phyloP scores from a whole-genome alignment of 306 rosid species.

The Vigna nakashimae region DNA sequence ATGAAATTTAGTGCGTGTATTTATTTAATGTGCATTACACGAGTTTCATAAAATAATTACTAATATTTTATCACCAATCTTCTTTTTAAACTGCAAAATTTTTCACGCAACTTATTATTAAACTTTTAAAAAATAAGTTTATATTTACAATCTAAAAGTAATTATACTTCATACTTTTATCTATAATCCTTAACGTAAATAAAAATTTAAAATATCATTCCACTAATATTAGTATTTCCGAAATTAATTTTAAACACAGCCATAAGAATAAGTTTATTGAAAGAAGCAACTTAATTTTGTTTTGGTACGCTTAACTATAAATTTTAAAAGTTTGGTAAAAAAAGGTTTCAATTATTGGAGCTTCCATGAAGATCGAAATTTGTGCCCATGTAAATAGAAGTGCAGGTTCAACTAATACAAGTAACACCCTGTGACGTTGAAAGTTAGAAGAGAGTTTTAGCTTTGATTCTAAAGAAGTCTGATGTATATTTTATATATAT shows the following conservation, averaged over 20 bases:
- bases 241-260: neutral
- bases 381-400: neutral
- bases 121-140: neutral
- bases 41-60: no score
- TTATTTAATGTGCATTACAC: no score
- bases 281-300: neutral
- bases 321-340: neutral
- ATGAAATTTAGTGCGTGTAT: no score
- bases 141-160: neutral
- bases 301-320: neutral
- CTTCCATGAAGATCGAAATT: neutral
- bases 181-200: neutral
- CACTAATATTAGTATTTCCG: neutral
- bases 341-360: neutral
- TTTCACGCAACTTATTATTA: neutral
- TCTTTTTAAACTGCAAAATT: neutral
- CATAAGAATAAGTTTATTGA: neutral
- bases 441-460: neutral
- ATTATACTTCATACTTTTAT: neutral
- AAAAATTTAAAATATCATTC: neutral
- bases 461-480: neutral
- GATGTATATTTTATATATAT: neutral
- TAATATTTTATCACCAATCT: no score
- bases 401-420: neutral
- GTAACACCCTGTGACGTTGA: neutral